Evolutionary conservation across 192 early-diverging fungal species (phyloP).

Genomic region (Backusella sp.): DNA sequence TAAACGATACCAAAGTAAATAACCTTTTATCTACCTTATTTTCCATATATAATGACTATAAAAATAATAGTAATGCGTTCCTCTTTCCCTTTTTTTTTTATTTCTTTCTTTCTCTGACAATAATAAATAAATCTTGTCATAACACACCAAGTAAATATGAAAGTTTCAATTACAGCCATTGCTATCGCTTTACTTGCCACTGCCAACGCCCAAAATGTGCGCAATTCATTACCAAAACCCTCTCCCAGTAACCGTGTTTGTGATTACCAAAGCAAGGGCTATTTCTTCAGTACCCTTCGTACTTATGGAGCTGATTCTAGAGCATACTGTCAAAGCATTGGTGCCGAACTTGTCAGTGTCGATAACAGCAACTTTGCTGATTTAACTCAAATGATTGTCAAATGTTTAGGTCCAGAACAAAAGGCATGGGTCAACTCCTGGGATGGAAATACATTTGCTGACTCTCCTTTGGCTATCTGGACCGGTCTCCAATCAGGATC

Average conservation of each 20-base stretch:
- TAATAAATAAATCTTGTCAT: too few species aligned
- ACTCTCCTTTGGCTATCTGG: background rate
- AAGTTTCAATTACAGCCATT: background rate
- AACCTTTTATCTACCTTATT: background rate
- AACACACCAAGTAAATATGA: background rate
- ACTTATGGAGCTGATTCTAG: background rate
- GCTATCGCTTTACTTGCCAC: background rate
- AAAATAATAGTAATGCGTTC: background rate
- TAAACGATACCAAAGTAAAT: background rate
- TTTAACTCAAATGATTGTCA: background rate
- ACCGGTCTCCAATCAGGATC: background rate
- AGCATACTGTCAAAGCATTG: background rate
- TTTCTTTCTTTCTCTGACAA: background rate
- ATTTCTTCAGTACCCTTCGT: background rate
- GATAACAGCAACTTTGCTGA: background rate
- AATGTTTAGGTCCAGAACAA: background rate
- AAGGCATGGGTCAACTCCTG: background rate
- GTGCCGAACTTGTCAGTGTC: background rate
- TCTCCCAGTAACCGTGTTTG: background rate
- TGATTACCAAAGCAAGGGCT: background rate
- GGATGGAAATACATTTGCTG: background rate
- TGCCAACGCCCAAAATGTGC: background rate
- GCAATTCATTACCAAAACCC: background rate
- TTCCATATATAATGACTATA: background rate
- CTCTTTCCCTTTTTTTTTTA: background rate